Evolutionary conservation across 768 basidiomycete species (phyloP).

Genomic region (Ramaria sp.): DNA sequence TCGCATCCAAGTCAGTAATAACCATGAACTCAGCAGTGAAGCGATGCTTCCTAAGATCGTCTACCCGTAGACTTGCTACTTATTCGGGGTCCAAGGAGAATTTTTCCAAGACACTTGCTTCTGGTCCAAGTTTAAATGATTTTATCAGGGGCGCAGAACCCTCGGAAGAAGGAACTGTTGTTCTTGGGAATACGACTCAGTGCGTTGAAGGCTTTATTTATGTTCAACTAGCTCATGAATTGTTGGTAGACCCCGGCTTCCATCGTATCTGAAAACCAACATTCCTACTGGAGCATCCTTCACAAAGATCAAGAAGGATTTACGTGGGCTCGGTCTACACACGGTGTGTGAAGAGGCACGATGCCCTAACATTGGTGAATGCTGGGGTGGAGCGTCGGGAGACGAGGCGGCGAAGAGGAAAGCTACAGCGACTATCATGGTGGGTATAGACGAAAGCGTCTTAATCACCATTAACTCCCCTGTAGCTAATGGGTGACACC

Average conservation of each 20-base stretch:
- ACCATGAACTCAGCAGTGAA: neutral
- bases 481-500: conserved; percentile 95
- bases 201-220: conserved; percentile 22
- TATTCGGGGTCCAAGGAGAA: conserved; percentile 21
- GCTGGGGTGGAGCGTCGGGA: conserved; percentile 77
- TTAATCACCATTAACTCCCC: neutral
- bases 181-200: conserved; percentile 64
- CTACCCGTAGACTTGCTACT: conserved; percentile 5
- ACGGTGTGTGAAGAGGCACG: conserved; percentile 98
- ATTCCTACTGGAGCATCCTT: conserved; percentile 86
- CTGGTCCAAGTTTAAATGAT: conserved; percentile 70
- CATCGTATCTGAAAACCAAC: conserved; percentile 79
- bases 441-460: conserved; percentile 21
- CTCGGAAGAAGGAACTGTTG: conserved; percentile 39
- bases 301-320: conserved; percentile 88
- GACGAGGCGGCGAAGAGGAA: conserved; percentile 64
- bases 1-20: neutral
- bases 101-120: conserved; percentile 43
- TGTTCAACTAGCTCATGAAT: neutral
- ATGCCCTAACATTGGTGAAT: conserved; percentile 99
- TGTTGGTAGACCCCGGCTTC: conserved; percentile 63
- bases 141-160: conserved; percentile 52
- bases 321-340: conserved; percentile 82
- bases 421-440: conserved; percentile 99
- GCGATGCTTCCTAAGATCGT: neutral